Base-by-base conservation (phyloP, 768 basidiomycete genomes). In the Omphalotus guepiniiformis region DNA sequence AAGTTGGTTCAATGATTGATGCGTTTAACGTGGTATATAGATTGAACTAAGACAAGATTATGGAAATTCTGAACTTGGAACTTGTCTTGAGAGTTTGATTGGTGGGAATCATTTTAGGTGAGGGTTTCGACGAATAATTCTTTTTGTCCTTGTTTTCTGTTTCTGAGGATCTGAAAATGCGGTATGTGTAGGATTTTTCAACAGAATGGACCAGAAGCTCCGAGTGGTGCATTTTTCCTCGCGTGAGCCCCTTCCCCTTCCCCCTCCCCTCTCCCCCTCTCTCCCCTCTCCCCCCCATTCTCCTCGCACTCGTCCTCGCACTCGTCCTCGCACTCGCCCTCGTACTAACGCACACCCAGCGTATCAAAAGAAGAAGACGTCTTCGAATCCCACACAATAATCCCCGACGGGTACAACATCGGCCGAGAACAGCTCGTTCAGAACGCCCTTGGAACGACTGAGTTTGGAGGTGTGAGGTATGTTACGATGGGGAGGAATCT, bases 81-180 rank as follows among this genome's bases (percentile, higher is more conserved):
- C 88, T 2, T 93, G 90, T 59, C 60, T 81, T 41, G 90, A 94
- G 61, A 83, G 82, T 12, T 69, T 89, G 37, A 69, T 84, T 37
- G 90, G 90, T 2, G 91, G 90, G 6, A 80, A 86, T 58, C 91
- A 93, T 56, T 74, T 90, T 57, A 73, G 85, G 43, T 86, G 78
- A 9, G 43, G 22, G 21, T 30, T 16, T 19, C n/a, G 35, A 6
- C 35, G 7, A 37, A 37, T 16, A 37, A 37, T 16, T 30, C 2
- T 43, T 7, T 13, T 22, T 34, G 29, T 0, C 9, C 8, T 6
- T 16, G 4, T 8, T 2, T 15, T n/a, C n/a, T n/a, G n/a, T n/a
- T n/a, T n/a, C n/a, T n/a, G n/a, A 11, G 13, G 11, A 1, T 9
- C 4, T 26, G n/a, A 5, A 32, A 32, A 19, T 28, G 7, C 13